Evolutionary conservation across 1,284 basidiomycete species (phyloP).

Genomic region (Boletus albobrunnescens): DNA sequence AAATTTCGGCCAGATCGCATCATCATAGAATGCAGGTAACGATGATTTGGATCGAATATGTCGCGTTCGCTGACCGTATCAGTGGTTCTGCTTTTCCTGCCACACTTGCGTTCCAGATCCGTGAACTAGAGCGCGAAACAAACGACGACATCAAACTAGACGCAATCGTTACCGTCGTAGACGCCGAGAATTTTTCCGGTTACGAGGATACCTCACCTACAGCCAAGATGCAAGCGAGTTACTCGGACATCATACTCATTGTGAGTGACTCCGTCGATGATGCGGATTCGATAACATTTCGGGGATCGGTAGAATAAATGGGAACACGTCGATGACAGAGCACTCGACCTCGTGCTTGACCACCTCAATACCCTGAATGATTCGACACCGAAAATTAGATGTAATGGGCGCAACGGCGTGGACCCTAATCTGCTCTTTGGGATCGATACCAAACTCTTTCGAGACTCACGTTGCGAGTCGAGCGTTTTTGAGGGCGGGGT

Average conservation of each 20-base stretch:
- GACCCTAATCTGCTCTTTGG: slow-evolving; percentile 80
- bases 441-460: slow-evolving; percentile 74
- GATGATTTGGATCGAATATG: slow-evolving; percentile 11
- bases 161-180: slow-evolving; percentile 84
- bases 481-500: slow-evolving; percentile 1
- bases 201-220: slow-evolving; percentile 88
- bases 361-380: slow-evolving; percentile 88
- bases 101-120: slow-evolving; percentile 87
- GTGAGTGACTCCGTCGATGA: slow-evolving; percentile 41
- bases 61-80: slow-evolving; percentile 5
- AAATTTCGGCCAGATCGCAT: slow-evolving; percentile 82
- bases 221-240: slow-evolving; percentile 90
- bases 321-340: slow-evolving; percentile 74
- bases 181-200: slow-evolving; percentile 84
- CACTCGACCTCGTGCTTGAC: slow-evolving; percentile 78
- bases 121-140: slow-evolving; percentile 78
- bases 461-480: slow-evolving; percentile 21
- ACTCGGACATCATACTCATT: slow-evolving; percentile 83
- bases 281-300: slow-evolving; percentile 7
- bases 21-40: slow-evolving; percentile 88
- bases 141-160: slow-evolving; percentile 75
- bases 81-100: slow-evolving; percentile 88
- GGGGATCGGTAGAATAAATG: slow-evolving; percentile 68
- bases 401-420: slow-evolving; percentile 59
- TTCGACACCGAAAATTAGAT: slow-evolving; percentile 76